Conservation (phyloP, 306 rosid species). For the Prunus fruticosa region DNA sequence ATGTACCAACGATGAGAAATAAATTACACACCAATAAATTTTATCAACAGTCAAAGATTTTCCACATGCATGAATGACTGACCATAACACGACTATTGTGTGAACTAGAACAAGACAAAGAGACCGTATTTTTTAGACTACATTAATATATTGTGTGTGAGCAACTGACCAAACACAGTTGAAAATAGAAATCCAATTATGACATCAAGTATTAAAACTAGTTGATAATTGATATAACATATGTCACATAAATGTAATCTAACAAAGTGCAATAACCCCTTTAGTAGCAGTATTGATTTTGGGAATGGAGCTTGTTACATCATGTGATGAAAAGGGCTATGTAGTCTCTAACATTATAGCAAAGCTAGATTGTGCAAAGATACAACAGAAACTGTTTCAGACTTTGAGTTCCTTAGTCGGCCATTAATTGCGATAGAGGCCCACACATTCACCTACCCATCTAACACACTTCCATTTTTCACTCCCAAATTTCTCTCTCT, state of each 20-base stretch:
- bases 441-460: constrained; percentile 61
- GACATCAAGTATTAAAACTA: neutral
- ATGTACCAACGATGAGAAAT: too few relatives aligned
- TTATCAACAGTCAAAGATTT: too few relatives aligned
- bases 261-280: too few relatives aligned
- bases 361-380: constrained; percentile 21
- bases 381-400: constrained; percentile 22
- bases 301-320: neutral
- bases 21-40: too few relatives aligned
- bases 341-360: neutral
- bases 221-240: neutral
- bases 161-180: too few relatives aligned
- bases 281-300: neutral
- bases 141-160: too few relatives aligned
- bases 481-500: constrained; percentile 3
- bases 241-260: neutral
- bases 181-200: neutral
- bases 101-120: too few relatives aligned
- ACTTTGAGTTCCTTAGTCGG: constrained; percentile 32
- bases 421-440: constrained; percentile 45
- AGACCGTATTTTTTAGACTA: too few relatives aligned
- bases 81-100: too few relatives aligned
- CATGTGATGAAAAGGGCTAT: constrained; percentile 21
- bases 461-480: constrained; percentile 29
- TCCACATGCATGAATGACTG: too few relatives aligned